A percentile compares a stretch with the other conserved stretches of the same genome.
These are phyloP conservation scores for Sanghuangporus sanghuang DNA, from an alignment of 1,284 basidiomycete species.

Conservation along the genomic window DNA sequence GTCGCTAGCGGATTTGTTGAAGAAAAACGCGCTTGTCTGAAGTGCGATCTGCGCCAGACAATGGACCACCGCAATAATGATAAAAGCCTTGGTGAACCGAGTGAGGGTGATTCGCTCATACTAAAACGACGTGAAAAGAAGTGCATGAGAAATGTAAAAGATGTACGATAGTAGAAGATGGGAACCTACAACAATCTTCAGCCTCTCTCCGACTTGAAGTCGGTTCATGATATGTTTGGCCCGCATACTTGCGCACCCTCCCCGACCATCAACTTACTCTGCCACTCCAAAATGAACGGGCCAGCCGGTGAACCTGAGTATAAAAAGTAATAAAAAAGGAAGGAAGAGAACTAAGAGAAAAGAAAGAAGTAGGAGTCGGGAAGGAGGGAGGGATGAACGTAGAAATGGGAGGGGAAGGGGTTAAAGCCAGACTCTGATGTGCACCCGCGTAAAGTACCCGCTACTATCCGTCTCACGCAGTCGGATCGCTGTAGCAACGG, in stretches of 20 bases:
- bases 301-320: neutral
- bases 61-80: constrained; percentile 13
- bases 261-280: neutral
- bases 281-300: neutral
- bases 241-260: constrained; percentile 12
- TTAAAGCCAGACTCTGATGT: neutral
- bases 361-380: neutral
- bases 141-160: neutral
- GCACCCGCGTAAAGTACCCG: neutral
- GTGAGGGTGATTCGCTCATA: constrained; percentile 21
- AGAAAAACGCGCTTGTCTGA: constrained; percentile 6
- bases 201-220: constrained; percentile 2
- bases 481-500: neutral
- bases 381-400: neutral
- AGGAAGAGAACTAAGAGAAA: neutral
- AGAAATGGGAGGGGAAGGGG: neutral
- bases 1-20: neutral
- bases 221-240: constrained; percentile 16
- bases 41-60: constrained; percentile 17
- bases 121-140: constrained; percentile 2
- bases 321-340: neutral
- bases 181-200: constrained; percentile 18
- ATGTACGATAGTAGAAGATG: neutral
- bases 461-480: neutral
- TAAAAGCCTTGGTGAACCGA: constrained; percentile 15